Evolutionary conservation across 2,329 filamentous ascomycete species (phyloP), one percentile per base, ranked within the genome.

Genomic region (Dothideomycetes sp.): DNA sequence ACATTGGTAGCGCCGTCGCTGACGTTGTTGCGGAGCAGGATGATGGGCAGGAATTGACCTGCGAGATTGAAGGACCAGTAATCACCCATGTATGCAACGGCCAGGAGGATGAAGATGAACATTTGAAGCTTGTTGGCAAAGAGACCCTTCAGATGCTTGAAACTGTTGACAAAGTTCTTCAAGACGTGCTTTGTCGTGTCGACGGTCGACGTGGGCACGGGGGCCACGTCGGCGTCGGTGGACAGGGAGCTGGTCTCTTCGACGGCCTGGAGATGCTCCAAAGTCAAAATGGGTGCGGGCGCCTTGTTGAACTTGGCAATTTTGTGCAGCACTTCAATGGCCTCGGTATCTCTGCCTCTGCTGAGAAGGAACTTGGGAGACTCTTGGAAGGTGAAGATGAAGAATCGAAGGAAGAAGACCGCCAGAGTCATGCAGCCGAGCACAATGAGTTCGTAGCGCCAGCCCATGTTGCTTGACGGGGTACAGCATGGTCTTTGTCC

Each of bases 291-390:
- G 3, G 36, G 36, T 7, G 36, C 19, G 11, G 36, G 27, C 16
- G 36, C 36, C 19, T 16, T 8, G 28, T 31, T 69, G 51, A 62
- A 58, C 27, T 60, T 57, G 4, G 65, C 62, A n/a, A 69, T 61
- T 23, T 63, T 53, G 17, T 65, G 52, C 11, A 69, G 52, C 1
- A 67, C 64, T 19, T 54, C 52, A 31, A 77, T 65, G 0, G 76
- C 65, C 43, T 70, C 61, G 2, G 58, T 66, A 35, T 79, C 74
- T 17, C 64, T 55, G 8, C 73, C 73, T 10, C 64, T 60, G 29
- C 67, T 69, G 6, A 79, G 59, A 5, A 75, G 62, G 48, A 73
- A 78, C 50, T 79, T 79, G 1, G 75, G 75, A 2, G 73, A 76
- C 49, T 79, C 74, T 45, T 65, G 67, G 33, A 79, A 69, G 4